Percentiles rank a stretch among this genome's conserved stretches.
Evolutionary conservation across 805 yeast genomes (phyloP).

Genomic region (Kuraishia hungarica): DNA sequence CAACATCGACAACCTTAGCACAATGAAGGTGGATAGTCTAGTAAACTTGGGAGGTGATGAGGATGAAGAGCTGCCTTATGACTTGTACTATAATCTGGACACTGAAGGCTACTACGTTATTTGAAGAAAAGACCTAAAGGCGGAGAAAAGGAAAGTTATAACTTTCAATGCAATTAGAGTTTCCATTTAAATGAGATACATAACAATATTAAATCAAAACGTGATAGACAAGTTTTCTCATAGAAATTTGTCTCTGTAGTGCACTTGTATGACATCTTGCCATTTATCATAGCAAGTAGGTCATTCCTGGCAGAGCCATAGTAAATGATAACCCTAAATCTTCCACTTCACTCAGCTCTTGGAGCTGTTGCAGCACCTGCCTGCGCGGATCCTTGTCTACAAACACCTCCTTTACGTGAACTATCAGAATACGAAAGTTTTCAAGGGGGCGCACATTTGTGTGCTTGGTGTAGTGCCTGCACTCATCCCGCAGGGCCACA

Average conservation of each 20-base stretch:
- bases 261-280: not conserved
- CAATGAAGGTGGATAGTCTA: slow-evolving; percentile 55
- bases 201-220: not conserved
- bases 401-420: slow-evolving; percentile 42
- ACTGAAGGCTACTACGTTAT: slow-evolving; percentile 53
- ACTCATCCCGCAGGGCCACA: slow-evolving; percentile 14
- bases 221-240: no score
- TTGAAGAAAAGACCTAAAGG: slow-evolving; percentile 11
- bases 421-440: slow-evolving; percentile 38
- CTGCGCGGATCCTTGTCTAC: slow-evolving; percentile 45
- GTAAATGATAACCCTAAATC: slow-evolving; percentile 39
- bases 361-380: slow-evolving; percentile 40
- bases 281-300: slow-evolving; percentile 18
- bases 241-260: not conserved
- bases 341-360: slow-evolving; percentile 23
- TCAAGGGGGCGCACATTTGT: slow-evolving; percentile 24
- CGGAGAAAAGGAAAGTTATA: not conserved
- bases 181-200: not conserved
- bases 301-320: slow-evolving; percentile 47
- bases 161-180: not conserved
- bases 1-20: slow-evolving; percentile 50
- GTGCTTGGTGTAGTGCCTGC: slow-evolving; percentile 4
- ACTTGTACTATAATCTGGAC: slow-evolving; percentile 46
- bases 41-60: slow-evolving; percentile 38
- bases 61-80: slow-evolving; percentile 59